phyloP scores from a whole-genome alignment of 73 alveolate species.

The Tetrahymena borealis region DNA sequence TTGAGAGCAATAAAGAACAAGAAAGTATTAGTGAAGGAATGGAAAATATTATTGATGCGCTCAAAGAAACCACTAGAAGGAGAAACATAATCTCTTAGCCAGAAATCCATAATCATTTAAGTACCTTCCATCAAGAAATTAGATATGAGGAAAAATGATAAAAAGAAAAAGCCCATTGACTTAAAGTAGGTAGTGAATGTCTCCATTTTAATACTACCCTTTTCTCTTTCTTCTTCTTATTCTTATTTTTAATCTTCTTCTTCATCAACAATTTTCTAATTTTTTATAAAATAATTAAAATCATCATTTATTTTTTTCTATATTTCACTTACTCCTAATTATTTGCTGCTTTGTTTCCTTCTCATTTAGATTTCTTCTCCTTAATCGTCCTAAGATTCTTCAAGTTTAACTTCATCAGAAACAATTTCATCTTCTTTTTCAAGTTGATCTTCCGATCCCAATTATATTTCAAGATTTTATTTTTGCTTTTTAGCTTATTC shows the following conservation, averaged over 20 bases:
- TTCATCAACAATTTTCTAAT: not conserved
- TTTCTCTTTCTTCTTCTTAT: conserved; percentile 51
- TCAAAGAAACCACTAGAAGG: conserved; percentile 19
- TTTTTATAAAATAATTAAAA: not conserved
- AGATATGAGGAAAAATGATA: not conserved
- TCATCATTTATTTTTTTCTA: not conserved
- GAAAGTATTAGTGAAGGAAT: not conserved
- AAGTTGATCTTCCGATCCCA: conserved; percentile 2
- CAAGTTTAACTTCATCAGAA: not conserved
- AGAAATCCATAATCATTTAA: conserved; percentile 22
- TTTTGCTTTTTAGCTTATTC: not conserved
- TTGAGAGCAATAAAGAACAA: not conserved
- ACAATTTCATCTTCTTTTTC: not conserved
- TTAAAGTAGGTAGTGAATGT: conserved; percentile 13
- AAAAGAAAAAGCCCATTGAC: conserved; percentile 3
- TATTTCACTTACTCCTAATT: not conserved
- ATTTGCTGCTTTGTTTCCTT: not conserved
- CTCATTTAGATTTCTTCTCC: not conserved
- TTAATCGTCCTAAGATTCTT: not conserved
- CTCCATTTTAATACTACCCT: conserved; percentile 36
- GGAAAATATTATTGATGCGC: conserved; percentile 2
- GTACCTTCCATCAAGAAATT: not conserved
- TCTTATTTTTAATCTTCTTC: not conserved
- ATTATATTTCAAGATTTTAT: not conserved
- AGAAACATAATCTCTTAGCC: conserved; percentile 32